phyloP scores from a whole-genome alignment of 768 basidiomycete species.

The Vararia minispora region DNA sequence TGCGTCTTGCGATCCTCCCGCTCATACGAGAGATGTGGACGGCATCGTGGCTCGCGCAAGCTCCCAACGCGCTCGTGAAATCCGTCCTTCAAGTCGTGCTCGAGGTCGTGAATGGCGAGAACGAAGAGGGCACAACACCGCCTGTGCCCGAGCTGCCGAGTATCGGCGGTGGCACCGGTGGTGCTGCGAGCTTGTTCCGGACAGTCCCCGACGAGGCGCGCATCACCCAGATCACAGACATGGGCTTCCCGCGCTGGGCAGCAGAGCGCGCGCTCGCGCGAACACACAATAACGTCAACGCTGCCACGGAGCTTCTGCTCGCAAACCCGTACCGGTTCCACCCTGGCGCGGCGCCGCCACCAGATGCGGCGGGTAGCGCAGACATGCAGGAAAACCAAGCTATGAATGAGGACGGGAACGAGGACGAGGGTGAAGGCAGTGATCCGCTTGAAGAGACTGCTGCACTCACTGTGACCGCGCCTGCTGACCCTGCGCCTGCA shows the following conservation, averaged over 20 bases:
- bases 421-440: too few relatives aligned
- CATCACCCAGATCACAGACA: conserved; percentile 79
- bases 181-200: conserved; percentile 22
- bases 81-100: conserved; percentile 69
- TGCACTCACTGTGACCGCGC: too few relatives aligned
- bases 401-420: too few relatives aligned
- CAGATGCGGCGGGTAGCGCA: too few relatives aligned
- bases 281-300: conserved; percentile 77
- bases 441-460: too few relatives aligned
- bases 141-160: conserved; percentile 24
- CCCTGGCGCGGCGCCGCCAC: conserved; percentile 49
- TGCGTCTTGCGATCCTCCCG: conserved; percentile 64
- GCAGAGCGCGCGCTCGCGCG: conserved; percentile 77
- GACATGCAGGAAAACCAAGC: too few relatives aligned
- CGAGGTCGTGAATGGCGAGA: conserved; percentile 72
- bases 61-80: conserved; percentile 65
- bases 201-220: conserved; percentile 63
- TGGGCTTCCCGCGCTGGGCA: conserved; percentile 92
- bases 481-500: conserved; percentile 16
- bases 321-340: conserved; percentile 71
- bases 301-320: conserved; percentile 82
- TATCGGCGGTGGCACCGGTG: conserved; percentile 22
- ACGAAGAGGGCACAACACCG: conserved; percentile 55
- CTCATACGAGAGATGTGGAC: conserved; percentile 66
- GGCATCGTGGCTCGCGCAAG: conserved; percentile 67